A percentile compares a stretch with the other conserved stretches of the same genome.
Conservation (phyloP, 2,329 filamentous ascomycete species). For the Fusarium nurragi region DNA sequence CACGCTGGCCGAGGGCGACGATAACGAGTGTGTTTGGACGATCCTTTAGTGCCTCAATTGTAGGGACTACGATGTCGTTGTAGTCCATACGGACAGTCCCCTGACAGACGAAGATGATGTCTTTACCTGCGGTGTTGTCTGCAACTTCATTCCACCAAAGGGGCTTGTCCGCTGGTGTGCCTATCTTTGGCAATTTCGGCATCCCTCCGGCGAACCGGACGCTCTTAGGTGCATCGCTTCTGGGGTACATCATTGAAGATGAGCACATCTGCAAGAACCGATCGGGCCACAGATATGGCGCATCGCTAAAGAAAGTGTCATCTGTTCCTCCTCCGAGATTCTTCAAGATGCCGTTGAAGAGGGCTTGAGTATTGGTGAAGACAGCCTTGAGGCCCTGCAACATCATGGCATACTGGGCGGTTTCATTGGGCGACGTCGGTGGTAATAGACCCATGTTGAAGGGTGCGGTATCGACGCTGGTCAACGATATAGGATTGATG, state of each 20-base stretch:
- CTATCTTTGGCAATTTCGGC: neutral
- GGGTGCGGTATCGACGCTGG: neutral
- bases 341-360: neutral
- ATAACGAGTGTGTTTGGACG: constrained; percentile 4
- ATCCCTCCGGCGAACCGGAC: constrained; percentile 4
- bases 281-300: constrained; percentile 5
- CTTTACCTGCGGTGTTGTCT: neutral
- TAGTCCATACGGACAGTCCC: constrained; percentile 14
- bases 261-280: constrained; percentile 19
- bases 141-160: constrained; percentile 1
- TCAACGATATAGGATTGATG: constrained; percentile 1
- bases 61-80: constrained; percentile 9
- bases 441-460: neutral
- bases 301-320: constrained; percentile 3
- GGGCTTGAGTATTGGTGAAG: neutral
- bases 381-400: neutral
- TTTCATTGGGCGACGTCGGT: neutral
- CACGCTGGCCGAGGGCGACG: neutral
- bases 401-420: neutral
- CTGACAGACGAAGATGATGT: constrained; percentile 18
- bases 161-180: neutral
- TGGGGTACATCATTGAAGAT: constrained; percentile 6
- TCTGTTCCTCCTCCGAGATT: neutral
- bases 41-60: constrained; percentile 7
- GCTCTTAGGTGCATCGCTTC: constrained; percentile 12